Conservation (phyloP, 2,329 filamentous ascomycete species). For the Ambrosiella beaveri region DNA sequence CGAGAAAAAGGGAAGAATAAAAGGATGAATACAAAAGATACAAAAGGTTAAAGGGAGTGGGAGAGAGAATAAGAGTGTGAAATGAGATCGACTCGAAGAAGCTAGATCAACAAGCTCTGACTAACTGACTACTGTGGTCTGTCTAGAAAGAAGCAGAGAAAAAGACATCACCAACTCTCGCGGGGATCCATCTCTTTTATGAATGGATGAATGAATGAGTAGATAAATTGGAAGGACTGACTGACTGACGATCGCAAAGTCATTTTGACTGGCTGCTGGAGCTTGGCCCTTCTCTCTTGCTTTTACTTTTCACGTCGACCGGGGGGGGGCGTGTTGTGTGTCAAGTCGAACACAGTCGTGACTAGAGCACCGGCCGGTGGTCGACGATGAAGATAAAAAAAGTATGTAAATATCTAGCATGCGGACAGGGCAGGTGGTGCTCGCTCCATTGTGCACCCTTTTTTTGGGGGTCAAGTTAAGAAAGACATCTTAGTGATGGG, state of each 20-base stretch:
- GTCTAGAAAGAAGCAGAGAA: conserved; percentile 5
- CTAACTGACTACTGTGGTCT: background rate
- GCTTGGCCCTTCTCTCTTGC: too few species aligned
- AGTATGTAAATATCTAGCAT: background rate
- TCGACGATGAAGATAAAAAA: background rate
- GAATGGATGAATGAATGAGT: background rate
- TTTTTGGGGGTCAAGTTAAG: background rate
- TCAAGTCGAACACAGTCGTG: too few species aligned
- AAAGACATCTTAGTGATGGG: background rate
- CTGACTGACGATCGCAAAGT: background rate
- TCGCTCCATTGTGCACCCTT: background rate
- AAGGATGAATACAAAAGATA: background rate
- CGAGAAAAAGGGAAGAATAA: background rate
- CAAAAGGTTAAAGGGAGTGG: background rate
- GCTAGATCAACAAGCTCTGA: conserved; percentile 11
- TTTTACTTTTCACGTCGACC: too few species aligned
- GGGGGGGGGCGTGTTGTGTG: too few species aligned
- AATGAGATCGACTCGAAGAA: background rate
- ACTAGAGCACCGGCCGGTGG: too few species aligned
- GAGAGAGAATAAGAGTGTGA: background rate
- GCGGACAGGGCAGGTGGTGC: background rate
- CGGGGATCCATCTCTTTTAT: background rate
- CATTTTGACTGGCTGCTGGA: background rate
- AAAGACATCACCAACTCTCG: background rate
- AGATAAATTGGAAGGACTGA: background rate